A percentile compares a stretch with the other conserved stretches of the same genome.
Conservation (phyloP, 345 rosid genomes). For the Excoecaria agallocha region DNA sequence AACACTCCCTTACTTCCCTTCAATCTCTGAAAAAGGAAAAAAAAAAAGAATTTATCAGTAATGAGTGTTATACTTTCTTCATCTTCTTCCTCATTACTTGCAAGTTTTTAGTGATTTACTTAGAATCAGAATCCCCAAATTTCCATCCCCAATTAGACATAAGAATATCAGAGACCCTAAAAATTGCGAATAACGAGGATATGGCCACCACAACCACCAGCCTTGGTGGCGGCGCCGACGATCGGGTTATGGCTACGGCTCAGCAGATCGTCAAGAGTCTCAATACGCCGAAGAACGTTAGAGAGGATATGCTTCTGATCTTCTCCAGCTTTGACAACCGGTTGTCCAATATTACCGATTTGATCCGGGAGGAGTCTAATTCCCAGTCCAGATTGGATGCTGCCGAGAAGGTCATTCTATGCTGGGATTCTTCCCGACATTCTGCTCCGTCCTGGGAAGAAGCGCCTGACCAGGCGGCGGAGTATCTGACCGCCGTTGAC, state of each 20-base stretch:
- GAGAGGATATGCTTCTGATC: conserved; percentile 92
- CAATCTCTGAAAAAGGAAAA: background rate
- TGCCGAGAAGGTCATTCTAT: conserved; percentile 66
- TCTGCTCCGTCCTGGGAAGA: conserved; percentile 56
- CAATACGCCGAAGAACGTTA: conserved; percentile 82
- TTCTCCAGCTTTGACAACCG: conserved; percentile 95
- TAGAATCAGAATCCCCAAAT: background rate
- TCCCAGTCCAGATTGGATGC: conserved; percentile 47
- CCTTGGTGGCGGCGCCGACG: conserved; percentile 46
- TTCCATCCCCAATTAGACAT: background rate
- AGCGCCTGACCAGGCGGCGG: conserved; percentile 58
- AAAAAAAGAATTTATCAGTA: background rate
- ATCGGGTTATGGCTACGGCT: conserved; percentile 95
- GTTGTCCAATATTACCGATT: conserved; percentile 74
- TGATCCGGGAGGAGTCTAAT: conserved; percentile 43
- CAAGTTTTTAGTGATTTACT: background rate
- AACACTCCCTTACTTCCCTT: background rate
- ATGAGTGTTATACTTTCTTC: background rate
- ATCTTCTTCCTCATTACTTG: background rate
- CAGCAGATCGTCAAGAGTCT: conserved; percentile 96
- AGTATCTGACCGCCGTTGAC: conserved; percentile 73
- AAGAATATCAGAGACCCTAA: background rate
- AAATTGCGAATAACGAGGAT: background rate
- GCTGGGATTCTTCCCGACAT: conserved; percentile 47
- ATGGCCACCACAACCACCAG: conserved; percentile 30